These are phyloP conservation scores for Austroboletus festivus DNA, from an alignment of 768 basidiomycete genomes.

Conservation along the genomic window DNA sequence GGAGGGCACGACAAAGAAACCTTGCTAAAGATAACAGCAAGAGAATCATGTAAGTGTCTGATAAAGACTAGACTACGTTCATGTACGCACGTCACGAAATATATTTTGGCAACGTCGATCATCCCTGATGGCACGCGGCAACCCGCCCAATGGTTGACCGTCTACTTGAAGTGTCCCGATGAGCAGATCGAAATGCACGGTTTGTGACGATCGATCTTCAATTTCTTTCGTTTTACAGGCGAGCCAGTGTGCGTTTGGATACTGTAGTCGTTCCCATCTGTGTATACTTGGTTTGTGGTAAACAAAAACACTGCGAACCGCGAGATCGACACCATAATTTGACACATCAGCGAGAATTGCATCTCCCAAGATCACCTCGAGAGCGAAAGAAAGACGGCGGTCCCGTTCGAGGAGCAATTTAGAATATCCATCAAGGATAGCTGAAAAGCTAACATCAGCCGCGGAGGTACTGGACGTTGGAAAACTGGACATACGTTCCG, in stretches of 20 bases:
- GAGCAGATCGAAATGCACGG: constrained; percentile 5
- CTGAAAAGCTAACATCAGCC: neutral
- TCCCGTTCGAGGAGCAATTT: constrained; percentile 17
- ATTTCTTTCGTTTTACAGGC: neutral
- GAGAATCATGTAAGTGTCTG: too few relatives aligned
- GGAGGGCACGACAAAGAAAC: neutral
- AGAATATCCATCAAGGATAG: neutral
- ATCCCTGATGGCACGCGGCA: constrained; percentile 4
- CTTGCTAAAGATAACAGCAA: neutral
- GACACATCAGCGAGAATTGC: neutral
- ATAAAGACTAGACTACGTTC: neutral
- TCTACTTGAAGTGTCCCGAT: constrained; percentile 17
- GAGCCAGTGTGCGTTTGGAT: constrained; percentile 16
- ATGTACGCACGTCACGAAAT: neutral
- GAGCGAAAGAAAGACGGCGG: constrained; percentile 15
- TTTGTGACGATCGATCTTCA: neutral
- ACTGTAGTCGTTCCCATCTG: constrained; percentile 6
- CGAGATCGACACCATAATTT: constrained; percentile 12
- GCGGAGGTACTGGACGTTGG: too few relatives aligned
- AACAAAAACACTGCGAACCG: constrained; percentile 6
- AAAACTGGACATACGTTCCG: neutral
- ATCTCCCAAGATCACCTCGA: constrained; percentile 11
- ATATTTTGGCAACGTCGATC: neutral
- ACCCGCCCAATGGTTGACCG: constrained; percentile 10
- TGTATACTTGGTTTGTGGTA: constrained; percentile 4